A percentile compares a stretch with the other conserved stretches of the same genome.
Conservation (phyloP, 306 rosid species). For the Lathyrus sativus region DNA sequence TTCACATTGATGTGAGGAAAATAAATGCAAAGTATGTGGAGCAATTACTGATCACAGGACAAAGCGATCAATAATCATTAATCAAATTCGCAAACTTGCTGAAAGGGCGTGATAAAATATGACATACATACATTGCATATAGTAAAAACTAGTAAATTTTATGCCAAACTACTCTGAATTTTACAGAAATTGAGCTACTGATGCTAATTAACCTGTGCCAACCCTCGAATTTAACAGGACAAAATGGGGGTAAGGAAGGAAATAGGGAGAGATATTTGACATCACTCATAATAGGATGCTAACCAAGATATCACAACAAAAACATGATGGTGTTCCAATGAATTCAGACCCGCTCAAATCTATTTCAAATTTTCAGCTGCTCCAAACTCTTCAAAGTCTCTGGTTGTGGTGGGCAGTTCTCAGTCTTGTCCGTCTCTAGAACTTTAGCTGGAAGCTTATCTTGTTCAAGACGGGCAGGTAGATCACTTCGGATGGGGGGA, state of each 20-base stretch:
- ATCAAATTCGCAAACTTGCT: constrained; percentile 26
- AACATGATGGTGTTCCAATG: constrained; percentile 52
- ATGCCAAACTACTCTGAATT: constrained; percentile 48
- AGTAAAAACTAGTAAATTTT: constrained; percentile 35
- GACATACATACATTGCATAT: constrained; percentile 33
- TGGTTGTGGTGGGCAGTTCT: constrained; percentile 41
- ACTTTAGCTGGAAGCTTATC: constrained; percentile 45
- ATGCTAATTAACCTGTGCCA: constrained; percentile 64
- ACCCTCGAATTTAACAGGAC: constrained; percentile 62
- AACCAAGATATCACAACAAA: constrained; percentile 58
- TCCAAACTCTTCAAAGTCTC: constrained; percentile 58
- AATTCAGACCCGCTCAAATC: constrained; percentile 35
- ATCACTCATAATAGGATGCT: constrained; percentile 58
- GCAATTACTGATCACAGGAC: constrained; percentile 19
- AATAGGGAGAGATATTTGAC: constrained; percentile 43
- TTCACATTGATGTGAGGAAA: background rate
- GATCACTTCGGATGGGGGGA: constrained; percentile 43
- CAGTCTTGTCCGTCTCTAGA: constrained; percentile 46
- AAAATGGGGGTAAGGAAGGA: constrained; percentile 46
- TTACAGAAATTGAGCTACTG: constrained; percentile 52
- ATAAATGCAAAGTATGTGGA: constrained; percentile 8
- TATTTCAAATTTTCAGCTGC: constrained; percentile 69
- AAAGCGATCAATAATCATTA: constrained; percentile 23
- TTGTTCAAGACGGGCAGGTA: constrained; percentile 32
- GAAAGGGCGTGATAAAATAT: constrained; percentile 33